Evolutionary conservation across 441 rosid species (phyloP).

Genomic region (Breynia disticha): DNA sequence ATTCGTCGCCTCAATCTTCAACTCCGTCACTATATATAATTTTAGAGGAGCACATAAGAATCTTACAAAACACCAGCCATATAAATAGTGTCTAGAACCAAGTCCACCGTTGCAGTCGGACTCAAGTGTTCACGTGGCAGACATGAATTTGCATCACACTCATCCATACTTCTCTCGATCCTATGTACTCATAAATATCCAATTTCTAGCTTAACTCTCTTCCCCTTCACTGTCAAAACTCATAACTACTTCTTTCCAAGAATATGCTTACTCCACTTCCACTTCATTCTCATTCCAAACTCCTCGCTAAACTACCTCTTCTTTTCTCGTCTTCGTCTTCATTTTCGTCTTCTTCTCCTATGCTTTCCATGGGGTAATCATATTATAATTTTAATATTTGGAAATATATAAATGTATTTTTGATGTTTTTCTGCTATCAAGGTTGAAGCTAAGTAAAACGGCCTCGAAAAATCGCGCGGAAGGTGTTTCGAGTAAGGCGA

Average conservation of each 20-base stretch:
- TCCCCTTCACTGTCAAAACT: not conserved
- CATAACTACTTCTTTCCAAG: not conserved
- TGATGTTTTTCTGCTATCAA: constrained; percentile 14
- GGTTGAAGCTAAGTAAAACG: constrained; percentile 40
- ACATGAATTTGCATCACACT: constrained; percentile 8
- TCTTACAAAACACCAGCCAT: no score
- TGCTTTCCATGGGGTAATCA: constrained; percentile 41
- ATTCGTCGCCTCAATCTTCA: no score
- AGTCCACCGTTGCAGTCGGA: not conserved
- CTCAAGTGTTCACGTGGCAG: constrained; percentile 63
- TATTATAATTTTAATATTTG: not conserved
- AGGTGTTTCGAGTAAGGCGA: constrained; percentile 39
- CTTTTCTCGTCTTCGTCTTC: constrained; percentile 14
- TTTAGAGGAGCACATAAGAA: no score
- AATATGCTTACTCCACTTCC: constrained; percentile 33
- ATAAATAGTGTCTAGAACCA: no score
- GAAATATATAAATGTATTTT: not conserved
- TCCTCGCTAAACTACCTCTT: constrained; percentile 17
- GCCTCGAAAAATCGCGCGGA: constrained; percentile 17
- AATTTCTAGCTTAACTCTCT: not conserved
- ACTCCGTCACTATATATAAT: no score
- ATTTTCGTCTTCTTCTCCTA: constrained; percentile 20
- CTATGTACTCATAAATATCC: not conserved
- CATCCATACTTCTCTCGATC: not conserved
- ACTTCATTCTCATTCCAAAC: constrained; percentile 17